phyloP scores from a whole-genome alignment of 2,329 filamentous ascomycete species.

The Parastagonospora avenae region DNA sequence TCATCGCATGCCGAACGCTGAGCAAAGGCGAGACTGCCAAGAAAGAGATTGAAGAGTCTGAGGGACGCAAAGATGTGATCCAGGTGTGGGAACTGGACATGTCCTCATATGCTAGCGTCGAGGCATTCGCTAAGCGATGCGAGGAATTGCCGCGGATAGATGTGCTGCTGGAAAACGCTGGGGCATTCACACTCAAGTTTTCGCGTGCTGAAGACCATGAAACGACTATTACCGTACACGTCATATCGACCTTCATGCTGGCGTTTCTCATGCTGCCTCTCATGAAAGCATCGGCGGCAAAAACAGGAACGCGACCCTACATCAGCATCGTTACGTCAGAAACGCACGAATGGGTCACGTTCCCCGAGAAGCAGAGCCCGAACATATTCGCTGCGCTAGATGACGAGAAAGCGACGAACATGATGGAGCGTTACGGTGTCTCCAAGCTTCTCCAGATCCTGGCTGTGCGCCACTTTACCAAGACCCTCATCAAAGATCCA shows the following conservation, averaged over 20 bases:
- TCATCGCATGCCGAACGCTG: not conserved
- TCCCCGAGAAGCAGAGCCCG: conserved; percentile 16
- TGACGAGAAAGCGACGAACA: conserved; percentile 6
- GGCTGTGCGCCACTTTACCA: conserved; percentile 20
- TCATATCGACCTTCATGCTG: not conserved
- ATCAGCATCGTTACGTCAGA: conserved; percentile 33
- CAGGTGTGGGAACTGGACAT: not conserved
- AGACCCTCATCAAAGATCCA: conserved; percentile 4
- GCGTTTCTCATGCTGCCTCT: not conserved
- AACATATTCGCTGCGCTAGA: conserved; percentile 27
- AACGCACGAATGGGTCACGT: conserved; percentile 26
- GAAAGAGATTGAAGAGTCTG: not conserved
- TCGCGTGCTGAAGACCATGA: not conserved
- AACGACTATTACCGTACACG: not conserved
- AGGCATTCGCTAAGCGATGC: not conserved
- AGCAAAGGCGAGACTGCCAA: not conserved
- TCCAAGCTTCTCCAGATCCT: conserved; percentile 35
- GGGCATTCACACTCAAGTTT: not conserved
- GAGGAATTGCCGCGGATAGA: not conserved
- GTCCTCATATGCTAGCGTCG: not conserved
- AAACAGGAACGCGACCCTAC: not conserved
- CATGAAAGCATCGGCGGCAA: not conserved
- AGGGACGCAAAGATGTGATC: not conserved
- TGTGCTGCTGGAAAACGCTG: not conserved
- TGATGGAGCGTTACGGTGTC: conserved; percentile 19